Evolutionary conservation across 2,329 filamentous ascomycete genomes (phyloP), one percentile per base, ranked within the genome.

Genomic region (Blastomyces gilchristii): DNA sequence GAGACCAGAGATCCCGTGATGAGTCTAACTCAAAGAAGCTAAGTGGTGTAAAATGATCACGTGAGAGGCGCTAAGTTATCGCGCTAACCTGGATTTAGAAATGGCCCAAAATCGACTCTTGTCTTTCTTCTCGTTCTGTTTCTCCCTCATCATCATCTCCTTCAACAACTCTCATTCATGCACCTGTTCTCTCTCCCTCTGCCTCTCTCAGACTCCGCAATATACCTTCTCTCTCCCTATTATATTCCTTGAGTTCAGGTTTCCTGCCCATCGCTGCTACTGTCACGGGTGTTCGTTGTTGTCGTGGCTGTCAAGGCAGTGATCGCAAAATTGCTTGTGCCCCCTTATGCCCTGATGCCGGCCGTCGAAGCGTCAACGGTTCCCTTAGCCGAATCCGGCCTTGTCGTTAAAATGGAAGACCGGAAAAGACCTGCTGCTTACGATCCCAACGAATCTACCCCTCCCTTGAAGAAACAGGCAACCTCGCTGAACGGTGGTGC

Each of bases 371-470:
- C 85, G 70, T 82, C 83, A 76, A 84, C 86, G 78, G 82, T 87
- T 78, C 83, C 87, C 82, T 85, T 86, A 84, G 85, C 89, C 82
- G 88, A 90, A 81, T 78, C 83, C 77, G 87, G 87, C 83, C 83
- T 90, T 80, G 82, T 86, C 82, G 82, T 86, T 70, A 96, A 94
- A 85, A 99, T 97, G 93, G 94, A 99, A 84, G 94, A 97, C 82
- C 91, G 94, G 85, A 99, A 99, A 85, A 87, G 94, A 85, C 89
- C 91, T 74, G 90, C 91, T 74, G 84, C 88, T 70, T 83, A 85
- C 78, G 89, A 88, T 74, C 81, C 85, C 72, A 90, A 94, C 76
- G 91, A 97, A 70, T 81, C 90, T 73, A 89, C 89, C 68, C 93
- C 93, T 68, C 92, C 93, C 28, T 89, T 87, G 73, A 99, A 97